These are phyloP conservation scores for Myxozyma geophila DNA, from an alignment of 805 yeast species.

Conservation along the genomic window DNA sequence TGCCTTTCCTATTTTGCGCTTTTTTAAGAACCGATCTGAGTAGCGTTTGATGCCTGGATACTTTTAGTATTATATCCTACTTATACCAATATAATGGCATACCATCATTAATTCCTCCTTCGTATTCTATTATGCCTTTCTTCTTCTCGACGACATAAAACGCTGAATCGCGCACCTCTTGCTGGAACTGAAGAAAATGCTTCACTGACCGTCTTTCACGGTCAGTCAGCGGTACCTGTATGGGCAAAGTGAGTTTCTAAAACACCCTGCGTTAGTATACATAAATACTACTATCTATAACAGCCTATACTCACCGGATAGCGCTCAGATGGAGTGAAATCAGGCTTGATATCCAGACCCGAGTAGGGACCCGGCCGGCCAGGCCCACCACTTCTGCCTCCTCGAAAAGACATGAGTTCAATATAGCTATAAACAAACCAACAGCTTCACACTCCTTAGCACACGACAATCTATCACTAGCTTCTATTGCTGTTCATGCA, in stretches of 20 bases:
- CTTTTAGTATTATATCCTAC: not conserved
- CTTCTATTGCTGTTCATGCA: not conserved
- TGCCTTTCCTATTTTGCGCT: conserved; percentile 28
- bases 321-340: conserved; percentile 32
- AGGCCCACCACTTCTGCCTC: conserved; percentile 32
- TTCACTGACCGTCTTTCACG: conserved; percentile 28
- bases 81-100: not conserved
- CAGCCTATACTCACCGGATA: conserved; percentile 27
- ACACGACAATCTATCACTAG: not conserved
- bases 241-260: conserved; percentile 28
- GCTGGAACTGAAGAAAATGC: conserved; percentile 34
- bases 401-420: conserved; percentile 30
- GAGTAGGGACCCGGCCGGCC: conserved; percentile 24
- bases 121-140: conserved; percentile 29
- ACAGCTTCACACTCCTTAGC: not conserved
- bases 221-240: conserved; percentile 32
- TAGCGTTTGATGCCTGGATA: conserved; percentile 36
- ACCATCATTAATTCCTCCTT: conserved; percentile 36
- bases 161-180: conserved; percentile 37
- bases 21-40: conserved; percentile 35
- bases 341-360: conserved; percentile 33
- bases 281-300: not conserved
- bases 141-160: conserved; percentile 32
- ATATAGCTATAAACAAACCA: not conserved
- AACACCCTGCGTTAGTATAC: not conserved